These are phyloP conservation scores for Lachancea waltii DNA, from an alignment of 805 yeast genomes.

Conservation along the genomic window DNA sequence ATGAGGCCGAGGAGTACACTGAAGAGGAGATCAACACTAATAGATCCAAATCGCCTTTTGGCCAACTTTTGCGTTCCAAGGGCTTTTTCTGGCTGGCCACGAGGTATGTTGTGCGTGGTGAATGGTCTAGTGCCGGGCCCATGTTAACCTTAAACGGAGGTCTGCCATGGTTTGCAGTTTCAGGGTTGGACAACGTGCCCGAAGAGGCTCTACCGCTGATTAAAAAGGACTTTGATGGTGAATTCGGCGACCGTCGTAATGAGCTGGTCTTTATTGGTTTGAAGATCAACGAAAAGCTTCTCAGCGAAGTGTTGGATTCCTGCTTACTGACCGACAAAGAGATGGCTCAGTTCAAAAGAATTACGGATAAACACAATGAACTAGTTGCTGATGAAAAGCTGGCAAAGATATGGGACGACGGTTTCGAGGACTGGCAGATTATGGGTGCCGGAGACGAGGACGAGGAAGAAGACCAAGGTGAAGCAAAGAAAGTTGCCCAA, in stretches of 20 bases:
- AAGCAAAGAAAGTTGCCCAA: not conserved
- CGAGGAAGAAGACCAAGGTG: constrained; percentile 1
- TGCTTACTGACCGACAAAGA: constrained; percentile 40
- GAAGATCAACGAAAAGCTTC: constrained; percentile 26
- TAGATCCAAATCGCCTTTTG: constrained; percentile 35
- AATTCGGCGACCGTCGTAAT: constrained; percentile 40
- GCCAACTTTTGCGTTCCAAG: constrained; percentile 36
- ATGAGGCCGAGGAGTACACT: constrained; percentile 29
- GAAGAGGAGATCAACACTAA: constrained; percentile 32
- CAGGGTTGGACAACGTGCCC: constrained; percentile 33
- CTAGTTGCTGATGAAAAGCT: constrained; percentile 31
- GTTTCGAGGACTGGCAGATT: constrained; percentile 39
- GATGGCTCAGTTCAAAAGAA: constrained; percentile 25
- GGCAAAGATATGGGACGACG: constrained; percentile 34
- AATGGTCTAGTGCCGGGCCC: constrained; percentile 41
- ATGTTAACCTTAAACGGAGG: constrained; percentile 39
- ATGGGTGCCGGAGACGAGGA: constrained; percentile 1
- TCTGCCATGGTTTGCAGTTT: constrained; percentile 38
- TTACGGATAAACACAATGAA: constrained; percentile 28
- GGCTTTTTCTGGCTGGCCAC: constrained; percentile 43
- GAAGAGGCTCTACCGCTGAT: constrained; percentile 30
- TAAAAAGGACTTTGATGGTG: constrained; percentile 35
- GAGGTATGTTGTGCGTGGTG: constrained; percentile 36
- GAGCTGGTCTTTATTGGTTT: constrained; percentile 43
- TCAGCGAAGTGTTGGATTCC: constrained; percentile 31